Conservation (phyloP, 768 basidiomycete genomes). For the Pilatotrama ljubarskyi region DNA sequence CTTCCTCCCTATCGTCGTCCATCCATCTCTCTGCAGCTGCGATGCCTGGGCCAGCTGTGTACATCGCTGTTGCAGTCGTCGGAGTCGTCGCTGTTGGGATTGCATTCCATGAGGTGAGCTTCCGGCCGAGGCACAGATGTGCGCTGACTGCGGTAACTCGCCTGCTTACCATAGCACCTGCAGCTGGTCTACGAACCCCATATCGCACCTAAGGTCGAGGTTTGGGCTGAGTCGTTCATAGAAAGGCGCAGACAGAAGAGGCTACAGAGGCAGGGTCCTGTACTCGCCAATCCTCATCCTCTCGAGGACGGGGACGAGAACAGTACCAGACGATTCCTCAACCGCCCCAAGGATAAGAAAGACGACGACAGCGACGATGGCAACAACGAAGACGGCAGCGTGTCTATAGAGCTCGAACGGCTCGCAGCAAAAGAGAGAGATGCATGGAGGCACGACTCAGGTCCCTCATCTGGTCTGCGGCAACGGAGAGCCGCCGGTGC, state of each 20-base stretch:
- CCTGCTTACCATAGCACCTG: not conserved
- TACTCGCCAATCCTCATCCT: constrained; percentile 19
- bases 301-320: constrained; percentile 21
- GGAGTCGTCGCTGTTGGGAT: constrained; percentile 49
- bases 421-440: constrained; percentile 50
- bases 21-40: constrained; percentile 14
- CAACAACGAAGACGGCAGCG: not conserved
- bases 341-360: constrained; percentile 7
- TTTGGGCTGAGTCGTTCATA: constrained; percentile 38
- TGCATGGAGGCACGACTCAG: constrained; percentile 52
- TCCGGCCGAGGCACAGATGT: not conserved
- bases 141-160: not conserved
- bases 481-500: constrained; percentile 31
- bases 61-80: constrained; percentile 48
- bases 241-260: constrained; percentile 32
- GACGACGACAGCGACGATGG: constrained; percentile 12
- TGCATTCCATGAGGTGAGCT: constrained; percentile 59
- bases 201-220: constrained; percentile 60
- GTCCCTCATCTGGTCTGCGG: constrained; percentile 29
- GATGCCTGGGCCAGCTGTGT: constrained; percentile 45
- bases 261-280: constrained; percentile 29
- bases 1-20: constrained; percentile 12
- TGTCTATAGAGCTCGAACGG: constrained; percentile 51
- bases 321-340: not conserved
- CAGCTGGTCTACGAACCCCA: constrained; percentile 74